phyloP scores from a whole-genome alignment of 225 moss, liverwort and hornwort genomes.

The Anthoceros angustus region DNA sequence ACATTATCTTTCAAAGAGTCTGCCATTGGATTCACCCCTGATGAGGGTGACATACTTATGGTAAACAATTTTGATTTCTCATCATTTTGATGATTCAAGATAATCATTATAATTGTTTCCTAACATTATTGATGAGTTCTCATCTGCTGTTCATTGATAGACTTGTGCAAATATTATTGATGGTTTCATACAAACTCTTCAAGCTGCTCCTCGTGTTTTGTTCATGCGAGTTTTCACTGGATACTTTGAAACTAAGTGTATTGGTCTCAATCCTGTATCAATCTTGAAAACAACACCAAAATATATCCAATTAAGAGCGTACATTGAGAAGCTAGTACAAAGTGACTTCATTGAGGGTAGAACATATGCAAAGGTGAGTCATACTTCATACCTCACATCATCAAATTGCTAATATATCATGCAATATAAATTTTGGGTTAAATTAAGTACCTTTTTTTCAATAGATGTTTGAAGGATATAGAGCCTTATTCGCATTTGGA shows the following conservation, averaged over 20 bases:
- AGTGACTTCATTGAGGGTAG: slow-evolving; percentile 46
- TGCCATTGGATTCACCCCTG: slow-evolving; percentile 45
- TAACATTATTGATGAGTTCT: no score
- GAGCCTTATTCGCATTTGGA: slow-evolving; percentile 51
- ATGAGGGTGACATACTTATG: slow-evolving; percentile 36
- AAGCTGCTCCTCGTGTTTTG: slow-evolving; percentile 57
- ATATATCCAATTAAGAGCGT: slow-evolving; percentile 40
- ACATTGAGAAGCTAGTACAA: slow-evolving; percentile 42
- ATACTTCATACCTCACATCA: not conserved
- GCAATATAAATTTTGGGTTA: no score
- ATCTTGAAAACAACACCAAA: slow-evolving; percentile 59
- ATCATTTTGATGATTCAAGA: not conserved
- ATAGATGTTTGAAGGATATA: slow-evolving; percentile 72
- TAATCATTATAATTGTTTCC: not conserved
- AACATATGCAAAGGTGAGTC: slow-evolving; percentile 43
- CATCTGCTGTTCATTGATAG: no score
- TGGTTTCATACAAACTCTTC: slow-evolving; percentile 54
- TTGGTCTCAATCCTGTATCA: slow-evolving; percentile 49
- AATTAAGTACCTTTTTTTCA: not conserved
- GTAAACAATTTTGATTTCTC: slow-evolving; percentile 7
- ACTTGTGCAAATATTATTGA: slow-evolving; percentile 33
- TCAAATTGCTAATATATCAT: not conserved
- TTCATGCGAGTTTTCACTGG: slow-evolving; percentile 54
- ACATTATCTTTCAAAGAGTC: slow-evolving; percentile 43
- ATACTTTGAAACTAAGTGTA: slow-evolving; percentile 47